phyloP scores from a whole-genome alignment of 2,329 filamentous ascomycete genomes.

The Eurotiales sp. region DNA sequence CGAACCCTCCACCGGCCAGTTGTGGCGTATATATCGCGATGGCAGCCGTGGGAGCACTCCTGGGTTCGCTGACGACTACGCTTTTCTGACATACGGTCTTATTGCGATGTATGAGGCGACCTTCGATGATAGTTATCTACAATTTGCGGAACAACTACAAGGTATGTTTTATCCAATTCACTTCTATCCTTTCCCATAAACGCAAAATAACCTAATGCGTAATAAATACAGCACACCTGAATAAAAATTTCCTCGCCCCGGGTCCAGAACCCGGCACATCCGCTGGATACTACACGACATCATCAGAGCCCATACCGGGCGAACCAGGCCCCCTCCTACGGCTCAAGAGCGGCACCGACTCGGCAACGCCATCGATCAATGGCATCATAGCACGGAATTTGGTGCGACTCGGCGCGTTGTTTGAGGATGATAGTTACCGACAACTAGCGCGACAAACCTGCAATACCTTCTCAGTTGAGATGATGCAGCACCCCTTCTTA shows the following conservation, averaged over 20 bases:
- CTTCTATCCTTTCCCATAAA: neutral
- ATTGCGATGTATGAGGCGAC: slow-evolving; percentile 82
- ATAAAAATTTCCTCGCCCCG: slow-evolving; percentile 71
- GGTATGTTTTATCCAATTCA: slow-evolving; percentile 49
- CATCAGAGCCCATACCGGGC: slow-evolving; percentile 54
- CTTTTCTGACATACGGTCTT: slow-evolving; percentile 78
- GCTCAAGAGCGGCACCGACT: slow-evolving; percentile 93
- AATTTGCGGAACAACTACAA: slow-evolving; percentile 80
- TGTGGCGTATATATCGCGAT: slow-evolving; percentile 73
- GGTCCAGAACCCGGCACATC: slow-evolving; percentile 34
- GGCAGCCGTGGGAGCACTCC: slow-evolving; percentile 59
- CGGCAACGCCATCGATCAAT: slow-evolving; percentile 84
- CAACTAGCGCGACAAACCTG: slow-evolving; percentile 68
- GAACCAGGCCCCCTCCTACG: slow-evolving; percentile 64
- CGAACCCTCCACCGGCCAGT: slow-evolving; percentile 56
- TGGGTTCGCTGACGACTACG: slow-evolving; percentile 92
- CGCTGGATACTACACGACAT: slow-evolving; percentile 41
- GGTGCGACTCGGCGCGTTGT: slow-evolving; percentile 69
- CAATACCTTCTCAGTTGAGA: slow-evolving; percentile 83
- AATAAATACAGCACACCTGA: slow-evolving; percentile 59
- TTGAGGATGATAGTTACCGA: slow-evolving; percentile 63
- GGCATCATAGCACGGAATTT: slow-evolving; percentile 82
- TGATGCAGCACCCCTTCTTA: slow-evolving; percentile 88
- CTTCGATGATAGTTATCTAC: slow-evolving; percentile 68
- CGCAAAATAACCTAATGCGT: neutral